phyloP scores from a whole-genome alignment of 345 rosid genomes.

The Eutrema heterophyllum region DNA sequence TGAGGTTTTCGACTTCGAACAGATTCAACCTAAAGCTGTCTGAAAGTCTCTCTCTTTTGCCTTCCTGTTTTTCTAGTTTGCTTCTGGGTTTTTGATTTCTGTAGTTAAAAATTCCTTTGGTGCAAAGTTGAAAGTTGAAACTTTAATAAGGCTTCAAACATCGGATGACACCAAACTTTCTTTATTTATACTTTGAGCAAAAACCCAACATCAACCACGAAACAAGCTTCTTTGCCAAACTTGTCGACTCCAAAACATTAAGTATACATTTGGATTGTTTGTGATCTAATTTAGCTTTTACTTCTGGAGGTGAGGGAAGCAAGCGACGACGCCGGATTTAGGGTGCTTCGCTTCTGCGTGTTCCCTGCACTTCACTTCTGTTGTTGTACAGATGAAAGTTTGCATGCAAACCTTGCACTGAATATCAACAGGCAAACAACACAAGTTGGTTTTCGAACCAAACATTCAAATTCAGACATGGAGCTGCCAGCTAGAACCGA shows the following conservation, averaged over 20 bases:
- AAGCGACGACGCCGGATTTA: constrained; percentile 32
- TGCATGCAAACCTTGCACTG: constrained; percentile 80
- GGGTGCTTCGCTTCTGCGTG: constrained; percentile 70
- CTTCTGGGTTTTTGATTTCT: constrained; percentile 5
- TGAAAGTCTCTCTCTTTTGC: constrained; percentile 22
- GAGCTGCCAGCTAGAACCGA: too few species aligned
- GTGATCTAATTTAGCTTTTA: not conserved
- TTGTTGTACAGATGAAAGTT: constrained; percentile 59
- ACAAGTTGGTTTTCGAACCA: not conserved
- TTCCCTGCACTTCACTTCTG: constrained; percentile 32
- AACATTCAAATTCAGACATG: not conserved
- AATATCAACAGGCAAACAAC: not conserved
- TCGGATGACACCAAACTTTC: not conserved
- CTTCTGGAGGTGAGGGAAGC: constrained; percentile 13
- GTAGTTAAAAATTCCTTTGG: not conserved
- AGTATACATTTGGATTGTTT: not conserved
- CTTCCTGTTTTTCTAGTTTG: not conserved
- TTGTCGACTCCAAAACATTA: too few species aligned
- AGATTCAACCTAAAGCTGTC: constrained; percentile 77
- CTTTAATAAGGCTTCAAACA: not conserved
- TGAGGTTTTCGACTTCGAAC: constrained; percentile 93
- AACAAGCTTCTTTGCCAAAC: too few species aligned
- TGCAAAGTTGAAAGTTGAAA: not conserved
- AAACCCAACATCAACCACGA: not conserved
- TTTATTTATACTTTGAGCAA: not conserved